These are phyloP conservation scores for Gossypium ekmanianum DNA, from an alignment of 345 rosid species.

Conservation along the genomic window DNA sequence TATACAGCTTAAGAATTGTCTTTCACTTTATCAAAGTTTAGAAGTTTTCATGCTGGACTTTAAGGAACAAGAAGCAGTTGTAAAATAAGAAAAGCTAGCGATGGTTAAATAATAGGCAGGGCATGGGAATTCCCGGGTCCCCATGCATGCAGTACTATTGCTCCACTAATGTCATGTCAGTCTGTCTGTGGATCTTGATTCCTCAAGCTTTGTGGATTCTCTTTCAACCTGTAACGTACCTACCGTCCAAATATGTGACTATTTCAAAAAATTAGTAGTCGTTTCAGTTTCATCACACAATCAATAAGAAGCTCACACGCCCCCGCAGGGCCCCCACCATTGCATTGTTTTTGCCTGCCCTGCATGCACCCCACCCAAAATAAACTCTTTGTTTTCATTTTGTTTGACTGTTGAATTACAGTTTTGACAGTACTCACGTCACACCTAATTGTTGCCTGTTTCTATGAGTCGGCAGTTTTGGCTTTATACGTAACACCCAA, in stretches of 20 bases:
- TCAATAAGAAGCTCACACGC: neutral
- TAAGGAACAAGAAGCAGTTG: neutral
- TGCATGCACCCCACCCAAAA: neutral
- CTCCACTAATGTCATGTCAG: constrained; percentile 21
- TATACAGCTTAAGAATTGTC: neutral
- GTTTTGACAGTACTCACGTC: neutral
- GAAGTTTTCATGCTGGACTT: neutral
- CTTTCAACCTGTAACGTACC: constrained; percentile 12
- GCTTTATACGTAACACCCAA: neutral
- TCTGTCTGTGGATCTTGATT: neutral
- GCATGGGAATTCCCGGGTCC: constrained; percentile 19
- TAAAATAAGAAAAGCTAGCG: neutral
- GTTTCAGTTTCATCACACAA: neutral
- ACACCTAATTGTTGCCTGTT: neutral
- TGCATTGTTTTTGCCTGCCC: neutral
- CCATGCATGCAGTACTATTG: constrained; percentile 14
- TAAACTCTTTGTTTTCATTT: too few species aligned
- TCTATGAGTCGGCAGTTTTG: neutral
- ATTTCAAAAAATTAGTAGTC: constrained; percentile 9
- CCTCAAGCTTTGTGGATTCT: constrained; percentile 32
- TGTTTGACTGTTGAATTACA: neutral
- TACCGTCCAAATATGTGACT: constrained; percentile 8
- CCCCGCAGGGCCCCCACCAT: neutral
- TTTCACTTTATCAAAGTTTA: neutral
- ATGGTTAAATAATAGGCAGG: neutral